Percentiles rank a stretch among this genome's conserved stretches.
Conservation (phyloP, 179 eudicot species). For the Vitellaria paradoxa region DNA sequence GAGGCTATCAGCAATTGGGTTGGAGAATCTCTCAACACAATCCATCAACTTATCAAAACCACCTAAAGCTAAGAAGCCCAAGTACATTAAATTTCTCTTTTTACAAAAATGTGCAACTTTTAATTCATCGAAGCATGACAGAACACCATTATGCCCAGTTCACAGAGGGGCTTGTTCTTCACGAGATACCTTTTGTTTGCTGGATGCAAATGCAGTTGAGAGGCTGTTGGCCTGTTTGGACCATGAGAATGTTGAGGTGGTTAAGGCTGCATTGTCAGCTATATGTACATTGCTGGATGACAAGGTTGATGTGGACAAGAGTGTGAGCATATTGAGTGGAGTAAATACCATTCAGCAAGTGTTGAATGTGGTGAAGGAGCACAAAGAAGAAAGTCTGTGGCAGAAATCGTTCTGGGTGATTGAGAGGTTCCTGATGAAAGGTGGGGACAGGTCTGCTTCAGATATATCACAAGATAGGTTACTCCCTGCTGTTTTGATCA, state of each 20-base stretch:
- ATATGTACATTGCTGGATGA: constrained; percentile 74
- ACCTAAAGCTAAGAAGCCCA: constrained; percentile 39
- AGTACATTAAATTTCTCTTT: constrained; percentile 23
- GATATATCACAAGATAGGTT: constrained; percentile 56
- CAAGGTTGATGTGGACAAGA: constrained; percentile 51
- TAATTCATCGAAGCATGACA: constrained; percentile 30
- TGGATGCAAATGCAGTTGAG: constrained; percentile 65
- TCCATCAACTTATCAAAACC: constrained; percentile 61
- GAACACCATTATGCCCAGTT: constrained; percentile 44
- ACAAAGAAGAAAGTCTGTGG: constrained; percentile 61
- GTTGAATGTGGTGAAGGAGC: constrained; percentile 56
- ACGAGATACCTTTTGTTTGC: constrained; percentile 73
- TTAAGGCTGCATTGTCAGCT: constrained; percentile 76
- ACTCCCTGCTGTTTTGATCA: constrained; percentile 56
- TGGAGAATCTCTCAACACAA: constrained; percentile 75
- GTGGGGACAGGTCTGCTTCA: constrained; percentile 44
- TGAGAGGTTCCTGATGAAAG: constrained; percentile 63
- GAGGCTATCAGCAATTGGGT: constrained; percentile 61
- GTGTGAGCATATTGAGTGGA: constrained; percentile 49
- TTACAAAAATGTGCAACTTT: constrained; percentile 28
- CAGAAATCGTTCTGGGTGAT: constrained; percentile 78
- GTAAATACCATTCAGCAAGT: constrained; percentile 48
- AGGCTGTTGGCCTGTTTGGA: constrained; percentile 60
- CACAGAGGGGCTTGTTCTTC: constrained; percentile 78
- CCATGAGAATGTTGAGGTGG: constrained; percentile 57